A percentile compares a stretch with the other conserved stretches of the same genome.
phyloP scores from a whole-genome alignment of 2,329 filamentous ascomycete species.

The Curvularia hawaiiensis region DNA sequence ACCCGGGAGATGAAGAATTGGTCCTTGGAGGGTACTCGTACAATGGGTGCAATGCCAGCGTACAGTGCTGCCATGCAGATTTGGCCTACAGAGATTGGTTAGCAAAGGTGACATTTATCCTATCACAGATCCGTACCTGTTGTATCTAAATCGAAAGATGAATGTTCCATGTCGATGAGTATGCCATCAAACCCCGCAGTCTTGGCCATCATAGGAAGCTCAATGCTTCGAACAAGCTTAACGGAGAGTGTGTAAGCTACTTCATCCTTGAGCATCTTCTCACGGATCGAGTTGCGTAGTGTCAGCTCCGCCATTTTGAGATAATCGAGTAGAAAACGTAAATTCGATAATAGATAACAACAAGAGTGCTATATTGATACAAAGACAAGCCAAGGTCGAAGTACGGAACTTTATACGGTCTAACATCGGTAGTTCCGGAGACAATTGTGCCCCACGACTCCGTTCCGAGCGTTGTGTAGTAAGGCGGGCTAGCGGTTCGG shows the following conservation, averaged over 20 bases:
- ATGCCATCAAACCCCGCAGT: constrained; percentile 51
- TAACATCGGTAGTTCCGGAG: background rate
- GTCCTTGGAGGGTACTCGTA: constrained; percentile 50
- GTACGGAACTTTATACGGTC: background rate
- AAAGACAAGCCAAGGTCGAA: background rate
- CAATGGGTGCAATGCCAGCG: constrained; percentile 50
- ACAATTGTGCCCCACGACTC: too few species aligned
- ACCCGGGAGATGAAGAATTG: constrained; percentile 48
- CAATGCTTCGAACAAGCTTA: constrained; percentile 45
- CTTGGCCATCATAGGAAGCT: constrained; percentile 48
- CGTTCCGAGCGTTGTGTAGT: background rate
- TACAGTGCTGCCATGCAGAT: constrained; percentile 49
- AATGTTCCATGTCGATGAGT: constrained; percentile 56
- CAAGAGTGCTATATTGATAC: background rate
- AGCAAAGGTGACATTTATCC: background rate
- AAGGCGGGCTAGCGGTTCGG: background rate
- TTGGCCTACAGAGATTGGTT: constrained; percentile 26
- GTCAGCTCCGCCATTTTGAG: constrained; percentile 20
- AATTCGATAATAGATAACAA: background rate
- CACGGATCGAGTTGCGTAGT: constrained; percentile 37
- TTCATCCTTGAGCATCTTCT: constrained; percentile 37
- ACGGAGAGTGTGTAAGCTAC: constrained; percentile 37
- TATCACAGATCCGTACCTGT: constrained; percentile 18
- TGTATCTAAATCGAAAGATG: constrained; percentile 45
- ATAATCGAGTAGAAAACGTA: background rate